Conservation (phyloP, 1,284 basidiomycete genomes). For the Pyrrhoderma noxium region DNA sequence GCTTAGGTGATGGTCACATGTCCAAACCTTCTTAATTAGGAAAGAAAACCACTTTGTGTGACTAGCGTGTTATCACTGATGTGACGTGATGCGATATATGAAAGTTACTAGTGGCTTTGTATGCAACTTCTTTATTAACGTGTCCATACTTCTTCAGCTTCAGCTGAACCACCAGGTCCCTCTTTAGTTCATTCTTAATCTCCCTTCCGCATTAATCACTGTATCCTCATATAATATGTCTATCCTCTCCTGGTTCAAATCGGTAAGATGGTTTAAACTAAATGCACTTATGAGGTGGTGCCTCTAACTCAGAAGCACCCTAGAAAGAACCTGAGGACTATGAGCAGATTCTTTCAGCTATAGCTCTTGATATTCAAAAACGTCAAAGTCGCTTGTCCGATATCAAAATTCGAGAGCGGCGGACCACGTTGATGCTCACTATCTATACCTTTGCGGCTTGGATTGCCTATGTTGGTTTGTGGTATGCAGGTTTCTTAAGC, state of each 20-base stretch:
- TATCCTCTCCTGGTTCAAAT: slow-evolving; percentile 17
- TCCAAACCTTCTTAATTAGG: too few relatives aligned
- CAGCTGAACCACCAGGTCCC: too few relatives aligned
- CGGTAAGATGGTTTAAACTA: slow-evolving; percentile 1
- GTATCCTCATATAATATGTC: slow-evolving; percentile 4
- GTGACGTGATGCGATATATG: too few relatives aligned
- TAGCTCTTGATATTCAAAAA: slow-evolving; percentile 63
- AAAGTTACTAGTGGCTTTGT: slow-evolving; percentile 1
- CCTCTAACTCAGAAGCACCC: not conserved
- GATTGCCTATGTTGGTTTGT: slow-evolving; percentile 72
- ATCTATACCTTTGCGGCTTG: slow-evolving; percentile 77
- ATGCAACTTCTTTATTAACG: not conserved
- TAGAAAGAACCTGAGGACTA: slow-evolving; percentile 55
- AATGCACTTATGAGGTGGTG: not conserved
- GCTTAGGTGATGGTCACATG: too few relatives aligned
- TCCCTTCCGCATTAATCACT: not conserved
- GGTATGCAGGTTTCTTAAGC: slow-evolving; percentile 57
- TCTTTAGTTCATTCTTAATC: not conserved
- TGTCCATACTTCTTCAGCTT: too few relatives aligned
- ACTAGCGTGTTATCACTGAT: too few relatives aligned
- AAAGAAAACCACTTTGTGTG: too few relatives aligned
- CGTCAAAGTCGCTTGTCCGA: slow-evolving; percentile 80
- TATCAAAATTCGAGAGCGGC: slow-evolving; percentile 79
- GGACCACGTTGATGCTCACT: slow-evolving; percentile 75
- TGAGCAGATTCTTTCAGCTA: slow-evolving; percentile 55